phyloP scores from a whole-genome alignment of 2,329 filamentous ascomycete species.

The Venturia asperata region DNA sequence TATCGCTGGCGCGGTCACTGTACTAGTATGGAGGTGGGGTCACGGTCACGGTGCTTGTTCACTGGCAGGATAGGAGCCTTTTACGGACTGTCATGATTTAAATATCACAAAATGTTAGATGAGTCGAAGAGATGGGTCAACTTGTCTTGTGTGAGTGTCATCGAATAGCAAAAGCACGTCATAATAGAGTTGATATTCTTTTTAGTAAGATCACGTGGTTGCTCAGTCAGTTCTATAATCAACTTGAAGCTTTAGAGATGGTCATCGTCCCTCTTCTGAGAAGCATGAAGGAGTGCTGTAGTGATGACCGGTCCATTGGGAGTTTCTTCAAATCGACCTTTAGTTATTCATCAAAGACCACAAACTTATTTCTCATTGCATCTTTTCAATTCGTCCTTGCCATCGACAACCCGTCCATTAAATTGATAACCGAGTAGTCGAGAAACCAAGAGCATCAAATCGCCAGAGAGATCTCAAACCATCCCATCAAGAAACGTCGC shows the following conservation, averaged over 20 bases:
- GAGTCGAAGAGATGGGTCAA: not conserved
- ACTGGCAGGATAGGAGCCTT: not conserved
- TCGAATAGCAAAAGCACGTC: not conserved
- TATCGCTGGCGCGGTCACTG: not conserved
- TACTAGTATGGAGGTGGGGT: conserved; percentile 1
- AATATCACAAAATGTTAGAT: not conserved
- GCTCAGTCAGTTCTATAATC: not conserved
- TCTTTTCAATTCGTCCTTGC: too few relatives aligned
- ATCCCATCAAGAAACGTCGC: not conserved
- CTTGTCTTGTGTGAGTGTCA: not conserved
- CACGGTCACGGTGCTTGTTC: not conserved
- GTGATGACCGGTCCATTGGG: not conserved
- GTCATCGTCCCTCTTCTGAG: not conserved
- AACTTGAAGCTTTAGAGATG: not conserved
- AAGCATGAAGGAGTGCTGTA: not conserved
- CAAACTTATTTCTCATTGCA: too few relatives aligned
- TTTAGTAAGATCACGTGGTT: not conserved
- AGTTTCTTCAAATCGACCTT: not conserved
- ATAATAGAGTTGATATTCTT: not conserved
- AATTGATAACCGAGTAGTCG: too few relatives aligned
- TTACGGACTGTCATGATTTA: not conserved
- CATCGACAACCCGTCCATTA: too few relatives aligned
- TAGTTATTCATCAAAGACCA: too few relatives aligned
- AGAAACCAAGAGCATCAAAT: too few relatives aligned
- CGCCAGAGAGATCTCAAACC: not conserved